Base-by-base conservation (phyloP, 148 eudicot genomes). In the Diospyros kaki region DNA sequence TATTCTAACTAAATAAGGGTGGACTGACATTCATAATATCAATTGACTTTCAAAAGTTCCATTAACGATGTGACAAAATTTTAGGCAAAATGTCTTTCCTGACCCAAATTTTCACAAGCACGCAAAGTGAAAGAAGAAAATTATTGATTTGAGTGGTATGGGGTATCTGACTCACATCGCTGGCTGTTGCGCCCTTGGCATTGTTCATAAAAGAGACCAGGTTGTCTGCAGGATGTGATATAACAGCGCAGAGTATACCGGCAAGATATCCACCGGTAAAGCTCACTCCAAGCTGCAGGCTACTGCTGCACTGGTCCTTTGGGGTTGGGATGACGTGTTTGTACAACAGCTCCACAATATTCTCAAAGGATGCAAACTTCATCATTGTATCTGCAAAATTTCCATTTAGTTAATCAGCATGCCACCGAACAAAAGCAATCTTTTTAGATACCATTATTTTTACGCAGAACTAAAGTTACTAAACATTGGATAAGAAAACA, bases 141-240 rank as follows among this genome's bases (percentile, higher is more conserved):
- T 4, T 48, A 48, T 48, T 8, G 52, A 48, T 4, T 48, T 4
- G 4, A 48, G 4, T 4, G 4, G 52, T 48, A 48, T 48, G 52
- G 4, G 52, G 52, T 48, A 48, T 4, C 7, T 0, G 8, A 75
- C 82, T 82, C 76, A 82, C 85, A 65, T 78, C 81, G 1, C 79
- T 66, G 52, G 71, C 74, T 17, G 85, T 79, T 60, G 85, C 85
- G 38, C 85, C 85, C 51, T 79, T 73, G 75, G 85, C 73, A 56
- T 82, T 82, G 76, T 82, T 82, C 44, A 82, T 82, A 44, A 82
- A 78, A 17, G 85, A 82, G 73, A 82, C 85, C 46, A 82, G 66
- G 71, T 82, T 82, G 68, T 78, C 85, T 17, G 85, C 85, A 28
- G 85, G 85, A 39, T 82, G 85, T 28, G 85, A 82, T 39, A 82